A percentile compares a stretch with the other conserved stretches of the same genome.
Evolutionary conservation across 1,284 basidiomycete species (phyloP).

Genomic region (Ceratobasidium papillatum): DNA sequence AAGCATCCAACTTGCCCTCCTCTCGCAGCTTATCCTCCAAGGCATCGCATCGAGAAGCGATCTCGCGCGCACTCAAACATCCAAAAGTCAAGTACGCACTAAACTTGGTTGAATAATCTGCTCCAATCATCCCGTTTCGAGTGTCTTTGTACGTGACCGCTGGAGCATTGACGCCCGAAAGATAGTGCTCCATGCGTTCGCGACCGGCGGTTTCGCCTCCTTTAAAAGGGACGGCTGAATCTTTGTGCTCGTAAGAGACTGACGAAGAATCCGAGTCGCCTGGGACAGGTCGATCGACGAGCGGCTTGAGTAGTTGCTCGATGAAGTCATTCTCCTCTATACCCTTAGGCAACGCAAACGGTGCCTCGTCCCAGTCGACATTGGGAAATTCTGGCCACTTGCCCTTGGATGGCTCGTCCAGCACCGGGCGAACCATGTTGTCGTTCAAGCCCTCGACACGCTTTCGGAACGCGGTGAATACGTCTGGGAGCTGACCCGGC

Average conservation of each 20-base stretch:
- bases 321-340: not conserved
- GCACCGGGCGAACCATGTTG: slow-evolving; percentile 47
- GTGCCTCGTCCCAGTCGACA: not conserved
- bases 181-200: slow-evolving; percentile 54
- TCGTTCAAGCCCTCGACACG: slow-evolving; percentile 53
- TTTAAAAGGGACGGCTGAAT: slow-evolving; percentile 56
- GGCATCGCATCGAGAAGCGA: slow-evolving; percentile 48
- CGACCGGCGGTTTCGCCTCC: slow-evolving; percentile 56
- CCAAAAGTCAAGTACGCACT: slow-evolving; percentile 61
- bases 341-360: not conserved
- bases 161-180: slow-evolving; percentile 18
- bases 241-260: slow-evolving; percentile 37
- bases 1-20: slow-evolving; percentile 48
- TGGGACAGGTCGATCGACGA: not conserved
- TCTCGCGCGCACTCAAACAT: slow-evolving; percentile 57
- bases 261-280: not conserved
- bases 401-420: slow-evolving; percentile 22
- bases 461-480: slow-evolving; percentile 59
- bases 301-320: slow-evolving; percentile 19
- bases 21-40: slow-evolving; percentile 46
- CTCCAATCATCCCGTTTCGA: slow-evolving; percentile 61
- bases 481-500: slow-evolving; percentile 53
- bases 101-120: slow-evolving; percentile 63
- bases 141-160: slow-evolving; percentile 61
- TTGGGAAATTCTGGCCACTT: slow-evolving; percentile 22